phyloP scores from a whole-genome alignment of 768 basidiomycete genomes.

The Collybiopsis luxurians region DNA sequence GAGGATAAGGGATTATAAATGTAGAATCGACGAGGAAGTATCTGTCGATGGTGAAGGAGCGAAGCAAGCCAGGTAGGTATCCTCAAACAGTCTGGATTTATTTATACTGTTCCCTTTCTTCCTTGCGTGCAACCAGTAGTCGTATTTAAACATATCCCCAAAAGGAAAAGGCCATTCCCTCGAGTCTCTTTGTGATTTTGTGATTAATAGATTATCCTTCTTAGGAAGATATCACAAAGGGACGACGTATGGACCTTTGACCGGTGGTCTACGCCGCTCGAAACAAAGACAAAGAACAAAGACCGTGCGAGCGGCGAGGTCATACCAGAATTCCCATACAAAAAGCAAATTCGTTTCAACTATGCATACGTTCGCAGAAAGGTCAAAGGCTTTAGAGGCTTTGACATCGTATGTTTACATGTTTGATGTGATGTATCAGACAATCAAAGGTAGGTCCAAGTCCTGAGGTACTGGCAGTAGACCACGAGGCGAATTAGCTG shows the following conservation, averaged over 20 bases:
- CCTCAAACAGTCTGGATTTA: too few species aligned
- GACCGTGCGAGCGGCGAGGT: not conserved
- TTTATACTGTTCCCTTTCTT: slow-evolving; percentile 4
- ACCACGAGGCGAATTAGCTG: not conserved
- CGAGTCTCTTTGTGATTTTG: not conserved
- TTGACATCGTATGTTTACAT: not conserved
- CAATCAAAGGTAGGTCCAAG: too few species aligned
- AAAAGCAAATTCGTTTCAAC: too few species aligned
- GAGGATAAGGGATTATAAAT: too few species aligned
- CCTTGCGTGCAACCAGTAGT: not conserved
- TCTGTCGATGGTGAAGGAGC: not conserved
- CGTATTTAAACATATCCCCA: not conserved
- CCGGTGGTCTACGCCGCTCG: not conserved
- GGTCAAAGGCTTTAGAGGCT: not conserved
- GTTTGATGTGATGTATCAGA: too few species aligned
- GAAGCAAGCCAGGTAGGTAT: not conserved
- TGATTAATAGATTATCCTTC: not conserved
- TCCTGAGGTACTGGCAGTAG: too few species aligned
- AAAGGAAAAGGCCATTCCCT: not conserved
- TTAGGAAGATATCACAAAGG: not conserved
- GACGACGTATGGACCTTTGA: not conserved
- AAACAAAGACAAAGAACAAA: not conserved
- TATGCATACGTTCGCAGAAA: not conserved
- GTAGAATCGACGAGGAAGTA: too few species aligned
- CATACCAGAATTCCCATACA: too few species aligned